A percentile compares a stretch with the other conserved stretches of the same genome.
Evolutionary conservation across 306 rosid species (phyloP).

Genomic region (Medicago truncatula): MtrunA17r5.0-ANR NC_053045.1:7766001-7766500

Average conservation of each 20-base stretch:
- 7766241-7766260: slow-evolving; percentile 49
- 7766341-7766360: slow-evolving; percentile 47
- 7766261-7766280: slow-evolving; percentile 28
- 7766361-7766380: slow-evolving; percentile 37
- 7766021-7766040: no score
- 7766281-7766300: slow-evolving; percentile 18
- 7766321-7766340: slow-evolving; percentile 53
- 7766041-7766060: no score
- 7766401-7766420: slow-evolving; percentile 62
- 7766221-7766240: slow-evolving; percentile 45
- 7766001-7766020: no score
- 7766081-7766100: neutral
- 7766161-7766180: slow-evolving; percentile 18
- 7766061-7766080: no score
- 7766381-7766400: slow-evolving; percentile 29
- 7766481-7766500: slow-evolving; percentile 43
- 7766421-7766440: slow-evolving; percentile 35
- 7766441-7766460: slow-evolving; percentile 40
- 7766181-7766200: slow-evolving; percentile 35
- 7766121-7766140: neutral
- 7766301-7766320: slow-evolving; percentile 60
- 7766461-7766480: slow-evolving; percentile 38
- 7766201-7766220: slow-evolving; percentile 50
- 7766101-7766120: slow-evolving; percentile 41
- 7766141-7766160: neutral